Percentiles rank a stretch among this genome's conserved stretches.
Conservation (phyloP, 495 filamentous ascomycete genomes). For the Penicillium crystallinum region DNA sequence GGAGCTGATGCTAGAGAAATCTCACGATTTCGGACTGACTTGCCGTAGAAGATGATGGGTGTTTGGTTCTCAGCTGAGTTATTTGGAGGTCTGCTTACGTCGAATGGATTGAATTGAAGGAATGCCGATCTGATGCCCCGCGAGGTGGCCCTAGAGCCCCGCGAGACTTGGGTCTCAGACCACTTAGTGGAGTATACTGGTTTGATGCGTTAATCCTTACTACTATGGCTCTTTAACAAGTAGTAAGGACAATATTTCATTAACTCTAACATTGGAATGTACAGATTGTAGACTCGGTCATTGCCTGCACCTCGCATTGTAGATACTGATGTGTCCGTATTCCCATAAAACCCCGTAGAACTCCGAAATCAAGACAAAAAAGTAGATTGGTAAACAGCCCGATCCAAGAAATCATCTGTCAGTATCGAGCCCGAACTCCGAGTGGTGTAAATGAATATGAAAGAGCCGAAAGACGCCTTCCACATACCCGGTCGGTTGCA, state of each 20-base stretch:
- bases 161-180: background rate
- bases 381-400: background rate
- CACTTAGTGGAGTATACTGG: background rate
- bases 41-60: background rate
- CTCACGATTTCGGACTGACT: background rate
- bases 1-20: background rate
- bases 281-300: slow-evolving; percentile 1
- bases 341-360: background rate
- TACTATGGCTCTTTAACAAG: background rate
- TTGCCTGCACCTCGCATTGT: slow-evolving; percentile 1
- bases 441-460: slow-evolving; percentile 28
- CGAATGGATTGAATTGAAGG: background rate
- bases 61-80: background rate
- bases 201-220: background rate
- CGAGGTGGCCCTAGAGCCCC: background rate
- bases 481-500: background rate
- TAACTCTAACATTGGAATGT: background rate
- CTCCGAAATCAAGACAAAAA: background rate
- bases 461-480: background rate
- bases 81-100: background rate
- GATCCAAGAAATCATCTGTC: background rate
- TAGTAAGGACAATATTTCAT: background rate
- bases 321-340: slow-evolving; percentile 1
- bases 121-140: background rate
- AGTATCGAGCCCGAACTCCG: slow-evolving; percentile 41